Evolutionary conservation across 306 rosid species (phyloP).

Genomic region (Sicyos edulis): DNA sequence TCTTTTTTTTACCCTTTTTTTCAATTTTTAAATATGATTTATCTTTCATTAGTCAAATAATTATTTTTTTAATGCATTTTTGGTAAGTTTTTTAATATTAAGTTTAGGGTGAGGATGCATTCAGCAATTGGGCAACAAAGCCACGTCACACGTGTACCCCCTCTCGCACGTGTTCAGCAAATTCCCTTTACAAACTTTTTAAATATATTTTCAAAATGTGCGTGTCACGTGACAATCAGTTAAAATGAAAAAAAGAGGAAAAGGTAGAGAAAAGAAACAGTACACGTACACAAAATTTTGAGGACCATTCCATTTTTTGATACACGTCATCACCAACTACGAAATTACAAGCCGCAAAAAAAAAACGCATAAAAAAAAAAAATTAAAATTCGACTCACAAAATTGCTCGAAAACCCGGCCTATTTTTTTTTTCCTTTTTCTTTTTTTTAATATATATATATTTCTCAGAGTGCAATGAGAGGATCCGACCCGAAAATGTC

Average conservation of each 20-base stretch:
- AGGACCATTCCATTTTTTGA: neutral
- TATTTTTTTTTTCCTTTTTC: too few relatives aligned
- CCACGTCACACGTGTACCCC: neutral
- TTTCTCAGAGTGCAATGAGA: slow-evolving; percentile 44
- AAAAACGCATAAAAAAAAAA: neutral
- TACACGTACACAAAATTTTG: neutral
- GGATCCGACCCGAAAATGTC: slow-evolving; percentile 66
- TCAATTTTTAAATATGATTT: too few relatives aligned
- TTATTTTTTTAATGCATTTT: too few relatives aligned
- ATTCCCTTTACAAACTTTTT: too few relatives aligned
- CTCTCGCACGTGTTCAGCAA: neutral
- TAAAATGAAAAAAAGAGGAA: neutral
- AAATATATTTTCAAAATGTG: neutral
- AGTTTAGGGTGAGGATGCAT: neutral
- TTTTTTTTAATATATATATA: too few relatives aligned
- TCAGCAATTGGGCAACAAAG: neutral
- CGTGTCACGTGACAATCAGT: slow-evolving; percentile 16
- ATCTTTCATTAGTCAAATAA: too few relatives aligned
- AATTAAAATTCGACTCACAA: neutral
- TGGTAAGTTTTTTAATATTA: too few relatives aligned
- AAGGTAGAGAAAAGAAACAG: too few relatives aligned
- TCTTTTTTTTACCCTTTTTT: too few relatives aligned
- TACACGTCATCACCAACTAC: neutral
- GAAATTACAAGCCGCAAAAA: slow-evolving; percentile 2
- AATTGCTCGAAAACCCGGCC: neutral